Evolutionary conservation across 1,284 basidiomycete species (phyloP).

Genomic region (Sporisorium sorghi): DNA sequence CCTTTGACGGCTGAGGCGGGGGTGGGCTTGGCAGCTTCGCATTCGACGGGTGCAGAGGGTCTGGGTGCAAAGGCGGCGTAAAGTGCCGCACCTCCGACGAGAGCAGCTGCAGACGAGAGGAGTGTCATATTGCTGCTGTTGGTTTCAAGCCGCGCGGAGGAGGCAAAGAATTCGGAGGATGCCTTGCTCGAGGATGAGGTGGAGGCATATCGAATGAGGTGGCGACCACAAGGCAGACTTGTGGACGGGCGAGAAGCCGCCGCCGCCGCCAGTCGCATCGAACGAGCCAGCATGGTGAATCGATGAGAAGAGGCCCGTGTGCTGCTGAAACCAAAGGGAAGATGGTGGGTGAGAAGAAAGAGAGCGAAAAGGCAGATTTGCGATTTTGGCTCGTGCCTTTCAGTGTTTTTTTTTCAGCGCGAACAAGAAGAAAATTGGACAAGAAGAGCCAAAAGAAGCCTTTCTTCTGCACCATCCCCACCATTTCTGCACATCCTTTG

Average conservation of each 20-base stretch:
- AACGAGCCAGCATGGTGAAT: conserved; percentile 27
- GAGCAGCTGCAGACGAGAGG: conserved; percentile 19
- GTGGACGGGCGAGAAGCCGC: conserved; percentile 16
- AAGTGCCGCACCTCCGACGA: conserved; percentile 25
- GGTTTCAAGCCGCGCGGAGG: conserved; percentile 7
- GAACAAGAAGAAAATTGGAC: too few species aligned
- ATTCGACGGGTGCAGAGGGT: conserved; percentile 20
- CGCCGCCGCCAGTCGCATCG: conserved; percentile 31
- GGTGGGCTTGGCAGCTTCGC: conserved; percentile 41
- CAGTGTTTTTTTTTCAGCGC: too few species aligned
- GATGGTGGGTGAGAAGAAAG: not conserved
- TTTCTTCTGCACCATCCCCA: not conserved
- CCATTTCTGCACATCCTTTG: not conserved
- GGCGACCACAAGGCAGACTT: conserved; percentile 11
- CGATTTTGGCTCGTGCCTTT: too few species aligned
- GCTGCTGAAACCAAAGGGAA: not conserved
- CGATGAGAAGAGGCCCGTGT: not conserved
- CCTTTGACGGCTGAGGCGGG: conserved; percentile 41
- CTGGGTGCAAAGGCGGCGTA: conserved; percentile 13
- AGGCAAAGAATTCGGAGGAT: conserved; percentile 12
- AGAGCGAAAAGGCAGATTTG: too few species aligned
- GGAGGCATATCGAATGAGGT: conserved; percentile 20
- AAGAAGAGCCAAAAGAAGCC: not conserved
- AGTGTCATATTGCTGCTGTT: conserved; percentile 13
- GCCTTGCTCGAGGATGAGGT: conserved; percentile 11